Evolutionary conservation across 2,329 filamentous ascomycete species (phyloP), one percentile per base, ranked within the genome.

Genomic region (Ophiostoma pallidulum): DNA sequence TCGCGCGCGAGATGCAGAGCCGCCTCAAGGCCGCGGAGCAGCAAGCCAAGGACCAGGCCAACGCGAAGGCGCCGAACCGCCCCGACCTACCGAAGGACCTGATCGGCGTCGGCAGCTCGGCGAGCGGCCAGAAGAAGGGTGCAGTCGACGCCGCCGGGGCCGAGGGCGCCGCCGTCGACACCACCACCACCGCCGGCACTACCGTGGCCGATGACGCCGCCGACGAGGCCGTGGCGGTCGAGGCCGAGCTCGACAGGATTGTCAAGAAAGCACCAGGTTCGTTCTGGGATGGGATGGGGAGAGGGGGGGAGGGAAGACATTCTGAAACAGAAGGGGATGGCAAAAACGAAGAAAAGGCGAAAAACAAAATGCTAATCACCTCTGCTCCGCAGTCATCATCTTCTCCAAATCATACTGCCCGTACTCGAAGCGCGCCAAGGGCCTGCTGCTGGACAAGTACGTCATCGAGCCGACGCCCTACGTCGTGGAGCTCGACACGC

Each of bases 331-430:
- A n/a, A n/a, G n/a, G n/a, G n/a, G n/a, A n/a, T n/a, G n/a, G n/a
- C n/a, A n/a, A n/a, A n/a, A n/a, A n/a, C n/a, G n/a, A n/a, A n/a
- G n/a, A n/a, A n/a, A n/a, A n/a, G n/a, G n/a, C n/a, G n/a, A n/a
- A n/a, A n/a, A n/a, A n/a, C n/a, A n/a, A n/a, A n/a, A n/a, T n/a
- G n/a, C 22, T 6, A 33, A 41, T 8, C 40, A n/a, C n/a, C n/a
- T n/a, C n/a, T 40, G 22, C 24, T n/a, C 28, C 20, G 19, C 45
- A 92, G 88, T 97, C 51, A 86, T 96, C 62, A 87, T 98, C 58
- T 97, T 97, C 70, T 95, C 89, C 54, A 97, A 98, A 66, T 79
- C 85, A 1, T 95, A 91, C 68, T 98, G 92, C 65, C 88, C 85
- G 1, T 83, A 78, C 67, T 96, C 89, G 44, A 84, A 81, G 61